Percentiles rank a stretch among this genome's conserved stretches.
phyloP scores from a whole-genome alignment of 306 rosid genomes.

The Acacia confusa region DNA sequence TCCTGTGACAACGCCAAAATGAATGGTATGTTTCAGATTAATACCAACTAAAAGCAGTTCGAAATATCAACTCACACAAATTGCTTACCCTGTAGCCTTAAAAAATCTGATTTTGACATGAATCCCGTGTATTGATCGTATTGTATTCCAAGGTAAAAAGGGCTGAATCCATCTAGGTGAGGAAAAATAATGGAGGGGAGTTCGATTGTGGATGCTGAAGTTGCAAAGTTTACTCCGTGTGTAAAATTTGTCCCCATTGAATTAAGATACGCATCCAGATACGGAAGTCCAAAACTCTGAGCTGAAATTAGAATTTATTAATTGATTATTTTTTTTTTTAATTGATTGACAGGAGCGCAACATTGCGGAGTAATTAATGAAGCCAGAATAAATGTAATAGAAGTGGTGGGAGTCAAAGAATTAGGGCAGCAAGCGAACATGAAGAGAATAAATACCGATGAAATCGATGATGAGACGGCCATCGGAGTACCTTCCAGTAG shows the following conservation, averaged over 20 bases:
- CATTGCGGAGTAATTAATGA: background rate
- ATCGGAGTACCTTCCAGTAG: slow-evolving; percentile 22
- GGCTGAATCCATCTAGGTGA: slow-evolving; percentile 35
- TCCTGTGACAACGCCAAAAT: background rate
- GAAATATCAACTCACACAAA: background rate
- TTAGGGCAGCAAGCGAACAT: background rate
- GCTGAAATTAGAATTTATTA: background rate
- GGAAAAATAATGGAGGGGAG: background rate
- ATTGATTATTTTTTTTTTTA: too few relatives aligned
- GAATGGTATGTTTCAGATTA: background rate
- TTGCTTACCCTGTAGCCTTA: slow-evolving; percentile 32
- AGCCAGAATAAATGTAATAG: background rate
- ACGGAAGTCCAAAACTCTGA: background rate
- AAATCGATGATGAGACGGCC: slow-evolving; percentile 49
- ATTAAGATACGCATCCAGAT: background rate
- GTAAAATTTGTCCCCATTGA: background rate
- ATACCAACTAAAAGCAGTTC: background rate
- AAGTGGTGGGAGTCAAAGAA: background rate
- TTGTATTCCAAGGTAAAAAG: slow-evolving; percentile 43
- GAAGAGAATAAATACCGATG: slow-evolving; percentile 22
- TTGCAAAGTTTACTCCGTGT: slow-evolving; percentile 39
- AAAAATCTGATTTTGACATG: slow-evolving; percentile 14
- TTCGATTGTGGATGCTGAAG: slow-evolving; percentile 39
- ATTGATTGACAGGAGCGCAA: background rate
- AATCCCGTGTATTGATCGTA: slow-evolving; percentile 36